Evolutionary conservation across 2,329 filamentous ascomycete genomes (phyloP).

Genomic region (Raffaelea albimanens): DNA sequence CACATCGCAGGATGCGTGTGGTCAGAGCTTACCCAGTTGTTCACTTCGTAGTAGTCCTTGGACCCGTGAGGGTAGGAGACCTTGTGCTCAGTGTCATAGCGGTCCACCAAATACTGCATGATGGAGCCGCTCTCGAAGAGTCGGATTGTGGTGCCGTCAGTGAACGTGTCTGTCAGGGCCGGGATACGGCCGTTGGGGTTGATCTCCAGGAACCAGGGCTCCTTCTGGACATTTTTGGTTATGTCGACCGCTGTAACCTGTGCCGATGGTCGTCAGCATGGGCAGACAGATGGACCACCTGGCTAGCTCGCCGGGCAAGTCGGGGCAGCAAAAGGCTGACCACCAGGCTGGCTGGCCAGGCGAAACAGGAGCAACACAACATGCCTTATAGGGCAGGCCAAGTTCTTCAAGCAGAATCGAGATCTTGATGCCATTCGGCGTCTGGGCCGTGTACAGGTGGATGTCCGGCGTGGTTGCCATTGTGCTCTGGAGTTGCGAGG

Average conservation of each 20-base stretch:
- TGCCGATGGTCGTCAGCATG: background rate
- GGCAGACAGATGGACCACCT: background rate
- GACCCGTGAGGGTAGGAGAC: slow-evolving; percentile 67
- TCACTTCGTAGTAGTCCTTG: slow-evolving; percentile 69
- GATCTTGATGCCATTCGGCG: slow-evolving; percentile 84
- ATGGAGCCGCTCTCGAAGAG: slow-evolving; percentile 81
- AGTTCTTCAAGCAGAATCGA: slow-evolving; percentile 83
- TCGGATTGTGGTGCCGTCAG: slow-evolving; percentile 61
- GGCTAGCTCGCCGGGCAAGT: background rate
- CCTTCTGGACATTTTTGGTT: slow-evolving; percentile 62
- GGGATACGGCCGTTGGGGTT: slow-evolving; percentile 92
- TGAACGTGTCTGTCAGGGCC: slow-evolving; percentile 70
- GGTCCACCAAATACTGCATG: slow-evolving; percentile 72
- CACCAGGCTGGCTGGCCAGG: no score
- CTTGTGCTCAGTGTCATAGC: slow-evolving; percentile 75
- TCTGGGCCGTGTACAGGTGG: slow-evolving; percentile 71
- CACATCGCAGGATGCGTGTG: background rate
- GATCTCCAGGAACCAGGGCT: slow-evolving; percentile 81
- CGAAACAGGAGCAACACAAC: no score
- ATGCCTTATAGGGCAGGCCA: slow-evolving; percentile 67
- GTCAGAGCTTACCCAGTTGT: slow-evolving; percentile 54
- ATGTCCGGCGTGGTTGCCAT: slow-evolving; percentile 52
- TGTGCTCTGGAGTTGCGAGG: slow-evolving; percentile 2
- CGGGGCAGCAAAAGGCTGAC: no score
- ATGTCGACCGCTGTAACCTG: slow-evolving; percentile 58